Conservation (phyloP, 768 basidiomycete species). For the Pulveroboletus sp. region DNA sequence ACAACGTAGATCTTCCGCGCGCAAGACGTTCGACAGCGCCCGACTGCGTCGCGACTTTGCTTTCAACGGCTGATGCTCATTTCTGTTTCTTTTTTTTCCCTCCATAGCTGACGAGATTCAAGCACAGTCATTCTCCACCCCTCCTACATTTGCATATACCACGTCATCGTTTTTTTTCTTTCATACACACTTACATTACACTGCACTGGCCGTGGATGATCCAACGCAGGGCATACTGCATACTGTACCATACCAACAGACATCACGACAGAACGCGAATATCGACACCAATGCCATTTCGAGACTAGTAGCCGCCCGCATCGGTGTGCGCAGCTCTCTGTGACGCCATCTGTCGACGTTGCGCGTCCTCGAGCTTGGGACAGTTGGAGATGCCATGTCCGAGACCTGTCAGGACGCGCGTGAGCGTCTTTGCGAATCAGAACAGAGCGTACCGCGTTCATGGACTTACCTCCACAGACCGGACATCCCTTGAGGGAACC, state of each 20-base stretch:
- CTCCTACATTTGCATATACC: constrained; percentile 9
- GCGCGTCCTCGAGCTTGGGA: constrained; percentile 92
- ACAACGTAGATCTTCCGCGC: background rate
- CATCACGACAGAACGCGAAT: background rate
- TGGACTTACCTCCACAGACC: constrained; percentile 80
- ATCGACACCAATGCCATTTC: background rate
- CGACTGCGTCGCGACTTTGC: constrained; percentile 33
- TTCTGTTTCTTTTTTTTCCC: background rate
- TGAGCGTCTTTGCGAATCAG: background rate
- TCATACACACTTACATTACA: too few species aligned
- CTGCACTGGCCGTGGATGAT: background rate
- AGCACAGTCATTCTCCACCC: too few species aligned
- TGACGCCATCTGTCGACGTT: constrained; percentile 85
- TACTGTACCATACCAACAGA: constrained; percentile 9
- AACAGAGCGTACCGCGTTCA: background rate
- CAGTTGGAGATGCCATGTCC: constrained; percentile 94
- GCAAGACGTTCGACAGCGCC: constrained; percentile 19
- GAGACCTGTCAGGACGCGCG: constrained; percentile 51
- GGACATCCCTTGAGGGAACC: constrained; percentile 84
- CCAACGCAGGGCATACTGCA: background rate
- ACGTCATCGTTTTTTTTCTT: constrained; percentile 10
- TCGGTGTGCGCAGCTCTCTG: constrained; percentile 69
- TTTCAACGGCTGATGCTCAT: constrained; percentile 20
- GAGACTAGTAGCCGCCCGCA: constrained; percentile 38
- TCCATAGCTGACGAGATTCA: too few species aligned